These are phyloP conservation scores for Escallonia herrerae DNA, from an alignment of 129 eudicot genomes.

Conservation along the genomic window DNA sequence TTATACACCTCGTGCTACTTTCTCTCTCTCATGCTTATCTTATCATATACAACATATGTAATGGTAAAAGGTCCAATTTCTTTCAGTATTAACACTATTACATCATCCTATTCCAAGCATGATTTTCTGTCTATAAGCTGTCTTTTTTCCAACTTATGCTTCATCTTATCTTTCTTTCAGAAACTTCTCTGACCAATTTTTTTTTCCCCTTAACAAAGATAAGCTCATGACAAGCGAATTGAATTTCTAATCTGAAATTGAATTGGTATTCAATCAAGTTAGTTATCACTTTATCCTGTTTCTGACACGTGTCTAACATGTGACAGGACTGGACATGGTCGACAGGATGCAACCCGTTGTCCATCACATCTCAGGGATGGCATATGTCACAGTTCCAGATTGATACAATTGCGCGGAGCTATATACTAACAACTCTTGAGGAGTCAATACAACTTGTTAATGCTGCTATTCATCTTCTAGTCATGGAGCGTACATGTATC, in stretches of 20 bases:
- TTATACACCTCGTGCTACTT: neutral
- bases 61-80: no score
- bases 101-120: no score
- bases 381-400: slow-evolving; percentile 66
- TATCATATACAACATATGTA: neutral
- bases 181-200: no score
- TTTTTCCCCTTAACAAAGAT: no score
- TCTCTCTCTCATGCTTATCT: no score
- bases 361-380: slow-evolving; percentile 91
- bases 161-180: no score
- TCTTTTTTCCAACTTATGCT: no score
- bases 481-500: slow-evolving; percentile 87
- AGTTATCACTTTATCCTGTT: neutral
- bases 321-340: slow-evolving; percentile 98
- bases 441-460: slow-evolving; percentile 89
- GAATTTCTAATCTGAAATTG: no score
- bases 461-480: slow-evolving; percentile 69
- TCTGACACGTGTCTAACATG: slow-evolving; percentile 13
- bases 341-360: slow-evolving; percentile 84
- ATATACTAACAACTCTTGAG: slow-evolving; percentile 83
- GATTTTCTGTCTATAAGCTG: no score
- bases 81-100: no score
- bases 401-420: slow-evolving; percentile 88
- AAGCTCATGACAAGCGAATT: no score
- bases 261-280: no score